phyloP scores from a whole-genome alignment of 192 early-diverging fungal species.

The Umbelopsis sp. region DNA sequence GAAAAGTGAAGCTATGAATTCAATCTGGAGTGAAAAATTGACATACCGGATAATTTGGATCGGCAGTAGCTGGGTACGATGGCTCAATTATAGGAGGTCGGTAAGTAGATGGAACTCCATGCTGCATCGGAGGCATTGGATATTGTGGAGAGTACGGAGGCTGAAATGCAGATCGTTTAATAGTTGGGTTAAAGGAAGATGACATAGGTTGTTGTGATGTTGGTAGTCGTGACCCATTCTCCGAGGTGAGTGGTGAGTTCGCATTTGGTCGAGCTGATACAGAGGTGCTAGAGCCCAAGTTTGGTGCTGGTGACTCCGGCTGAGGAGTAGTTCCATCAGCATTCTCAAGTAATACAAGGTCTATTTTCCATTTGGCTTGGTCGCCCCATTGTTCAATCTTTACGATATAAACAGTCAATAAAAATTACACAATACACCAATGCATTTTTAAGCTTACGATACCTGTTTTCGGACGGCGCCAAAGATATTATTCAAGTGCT shows the following conservation, averaged over 20 bases:
- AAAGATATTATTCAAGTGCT: constrained; percentile 15
- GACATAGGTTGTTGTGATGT: background rate
- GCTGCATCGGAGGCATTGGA: background rate
- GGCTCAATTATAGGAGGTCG: background rate
- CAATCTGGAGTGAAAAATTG: background rate
- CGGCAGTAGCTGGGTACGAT: background rate
- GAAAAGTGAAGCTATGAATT: background rate
- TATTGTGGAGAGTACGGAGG: background rate
- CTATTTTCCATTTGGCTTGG: constrained; percentile 37
- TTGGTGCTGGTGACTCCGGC: constrained; percentile 2
- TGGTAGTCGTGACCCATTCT: constrained; percentile 2
- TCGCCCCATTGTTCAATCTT: constrained; percentile 40
- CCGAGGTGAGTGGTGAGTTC: constrained; percentile 5
- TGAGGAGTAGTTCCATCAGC: constrained; percentile 6
- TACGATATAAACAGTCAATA: background rate
- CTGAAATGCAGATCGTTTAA: background rate
- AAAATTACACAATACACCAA: background rate
- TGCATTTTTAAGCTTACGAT: background rate
- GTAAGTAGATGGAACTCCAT: background rate
- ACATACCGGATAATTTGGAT: constrained; percentile 11
- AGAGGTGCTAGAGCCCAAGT: background rate
- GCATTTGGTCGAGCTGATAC: background rate
- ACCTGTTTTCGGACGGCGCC: constrained; percentile 9
- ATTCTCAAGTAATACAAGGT: constrained; percentile 30
- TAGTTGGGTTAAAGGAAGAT: background rate